Evolutionary conservation across 768 basidiomycete genomes (phyloP).

Genomic region (Pleurotus pulmonarius): DNA sequence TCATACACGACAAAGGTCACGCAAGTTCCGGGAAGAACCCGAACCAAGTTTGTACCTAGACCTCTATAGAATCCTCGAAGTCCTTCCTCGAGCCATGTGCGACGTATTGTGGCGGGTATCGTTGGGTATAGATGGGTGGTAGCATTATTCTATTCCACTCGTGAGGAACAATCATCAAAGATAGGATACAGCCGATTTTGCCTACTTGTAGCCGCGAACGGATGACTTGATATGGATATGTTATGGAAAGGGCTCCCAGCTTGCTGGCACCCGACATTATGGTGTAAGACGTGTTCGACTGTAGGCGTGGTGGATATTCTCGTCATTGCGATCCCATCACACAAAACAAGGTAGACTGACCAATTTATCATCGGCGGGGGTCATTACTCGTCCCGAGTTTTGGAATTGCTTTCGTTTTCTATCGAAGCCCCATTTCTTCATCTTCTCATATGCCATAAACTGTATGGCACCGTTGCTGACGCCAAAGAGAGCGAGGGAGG

Average conservation of each 20-base stretch:
- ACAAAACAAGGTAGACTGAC: constrained; percentile 41
- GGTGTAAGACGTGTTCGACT: constrained; percentile 92
- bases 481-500: constrained; percentile 83
- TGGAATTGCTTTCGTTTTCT: constrained; percentile 64
- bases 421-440: constrained; percentile 89
- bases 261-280: constrained; percentile 91
- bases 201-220: constrained; percentile 88
- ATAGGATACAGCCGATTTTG: constrained; percentile 6
- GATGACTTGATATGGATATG: constrained; percentile 98
- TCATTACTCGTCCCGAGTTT: constrained; percentile 60
- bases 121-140: constrained; percentile 70
- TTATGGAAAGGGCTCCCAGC: constrained; percentile 73
- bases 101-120: constrained; percentile 75
- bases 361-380: constrained; percentile 76
- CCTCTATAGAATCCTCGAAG: constrained; percentile 90
- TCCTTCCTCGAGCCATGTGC: constrained; percentile 82
- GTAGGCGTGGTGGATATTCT: neutral
- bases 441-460: constrained; percentile 94
- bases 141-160: constrained; percentile 53
- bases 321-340: neutral
- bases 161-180: neutral
- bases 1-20: constrained; percentile 98
- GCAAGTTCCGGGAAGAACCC: constrained; percentile 95
- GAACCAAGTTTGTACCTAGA: constrained; percentile 87
- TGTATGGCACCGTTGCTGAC: constrained; percentile 94